Percentiles rank a stretch among this genome's conserved stretches.
These are phyloP conservation scores for Ceratobasidium theobromae DNA, from an alignment of 1,284 basidiomycete genomes.

Conservation along the genomic window DNA sequence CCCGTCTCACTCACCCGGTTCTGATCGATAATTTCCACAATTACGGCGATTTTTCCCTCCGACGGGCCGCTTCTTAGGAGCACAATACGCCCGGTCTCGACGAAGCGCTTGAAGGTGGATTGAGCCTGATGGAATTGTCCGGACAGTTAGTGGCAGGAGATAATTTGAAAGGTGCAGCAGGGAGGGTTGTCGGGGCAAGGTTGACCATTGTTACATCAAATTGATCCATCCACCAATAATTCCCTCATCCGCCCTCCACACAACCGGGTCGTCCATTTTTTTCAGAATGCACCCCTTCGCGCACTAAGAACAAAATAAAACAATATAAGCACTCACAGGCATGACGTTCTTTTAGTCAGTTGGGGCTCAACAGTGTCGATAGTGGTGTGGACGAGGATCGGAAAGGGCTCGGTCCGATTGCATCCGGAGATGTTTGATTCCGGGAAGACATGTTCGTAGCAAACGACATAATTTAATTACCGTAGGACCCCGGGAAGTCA, in stretches of 20 bases:
- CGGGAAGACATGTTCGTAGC: not conserved
- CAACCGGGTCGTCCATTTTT: not conserved
- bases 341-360: slow-evolving; percentile 13
- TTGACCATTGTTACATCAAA: not conserved
- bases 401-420: slow-evolving; percentile 6
- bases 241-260: not conserved
- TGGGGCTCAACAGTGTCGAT: not conserved
- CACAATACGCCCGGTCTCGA: slow-evolving; percentile 98
- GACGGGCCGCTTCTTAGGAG: slow-evolving; percentile 89
- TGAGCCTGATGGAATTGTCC: slow-evolving; percentile 43
- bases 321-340: not conserved
- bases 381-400: slow-evolving; percentile 1
- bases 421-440: not conserved
- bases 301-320: not conserved
- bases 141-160: too few species aligned
- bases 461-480: too few species aligned
- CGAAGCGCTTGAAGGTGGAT: slow-evolving; percentile 95
- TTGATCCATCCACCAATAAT: not conserved
- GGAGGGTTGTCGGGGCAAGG: not conserved
- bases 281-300: too few species aligned
- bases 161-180: not conserved
- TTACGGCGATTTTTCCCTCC: slow-evolving; percentile 90
- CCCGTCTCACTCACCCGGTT: slow-evolving; percentile 74
- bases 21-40: slow-evolving; percentile 98
- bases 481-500: too few species aligned